Conservation (phyloP, 352 stramenopile species). For the Globisporangium spiculum region DNA sequence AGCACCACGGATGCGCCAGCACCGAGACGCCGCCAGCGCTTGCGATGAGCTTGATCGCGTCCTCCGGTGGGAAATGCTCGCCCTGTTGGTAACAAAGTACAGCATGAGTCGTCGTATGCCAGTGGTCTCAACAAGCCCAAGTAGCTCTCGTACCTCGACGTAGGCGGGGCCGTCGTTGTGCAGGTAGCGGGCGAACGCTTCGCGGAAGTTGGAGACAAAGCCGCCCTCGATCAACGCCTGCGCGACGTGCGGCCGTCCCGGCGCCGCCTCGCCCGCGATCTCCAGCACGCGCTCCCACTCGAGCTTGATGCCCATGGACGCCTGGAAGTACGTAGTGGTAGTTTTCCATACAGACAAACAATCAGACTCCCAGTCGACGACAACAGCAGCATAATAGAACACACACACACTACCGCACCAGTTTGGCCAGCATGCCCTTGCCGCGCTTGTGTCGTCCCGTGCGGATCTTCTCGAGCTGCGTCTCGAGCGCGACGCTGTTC, state of each 20-base stretch:
- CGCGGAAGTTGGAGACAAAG: conserved; percentile 72
- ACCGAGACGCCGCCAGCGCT: conserved; percentile 76
- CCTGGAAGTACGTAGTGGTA: conserved; percentile 25
- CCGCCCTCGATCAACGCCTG: conserved; percentile 75
- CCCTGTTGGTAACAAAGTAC: conserved; percentile 29
- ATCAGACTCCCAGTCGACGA: neutral
- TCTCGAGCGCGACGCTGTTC: conserved; percentile 66
- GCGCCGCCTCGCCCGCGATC: conserved; percentile 80
- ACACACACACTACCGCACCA: conserved; percentile 34
- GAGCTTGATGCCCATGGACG: conserved; percentile 77
- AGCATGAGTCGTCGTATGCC: neutral
- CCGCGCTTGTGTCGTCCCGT: conserved; percentile 74
- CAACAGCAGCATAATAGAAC: neutral
- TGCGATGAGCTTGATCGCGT: conserved; percentile 84
- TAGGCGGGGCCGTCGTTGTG: conserved; percentile 84
- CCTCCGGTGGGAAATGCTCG: conserved; percentile 79
- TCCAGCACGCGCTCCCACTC: conserved; percentile 79
- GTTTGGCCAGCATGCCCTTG: conserved; percentile 80
- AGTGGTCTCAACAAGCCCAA: neutral
- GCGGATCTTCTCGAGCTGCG: conserved; percentile 77
- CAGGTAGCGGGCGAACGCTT: conserved; percentile 79
- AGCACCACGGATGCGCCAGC: conserved; percentile 85
- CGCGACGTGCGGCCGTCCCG: conserved; percentile 72
- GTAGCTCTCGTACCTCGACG: conserved; percentile 52
- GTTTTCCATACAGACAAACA: neutral